Conservation (phyloP, 2,329 filamentous ascomycete genomes). For the Raffaelea albimanens region DNA sequence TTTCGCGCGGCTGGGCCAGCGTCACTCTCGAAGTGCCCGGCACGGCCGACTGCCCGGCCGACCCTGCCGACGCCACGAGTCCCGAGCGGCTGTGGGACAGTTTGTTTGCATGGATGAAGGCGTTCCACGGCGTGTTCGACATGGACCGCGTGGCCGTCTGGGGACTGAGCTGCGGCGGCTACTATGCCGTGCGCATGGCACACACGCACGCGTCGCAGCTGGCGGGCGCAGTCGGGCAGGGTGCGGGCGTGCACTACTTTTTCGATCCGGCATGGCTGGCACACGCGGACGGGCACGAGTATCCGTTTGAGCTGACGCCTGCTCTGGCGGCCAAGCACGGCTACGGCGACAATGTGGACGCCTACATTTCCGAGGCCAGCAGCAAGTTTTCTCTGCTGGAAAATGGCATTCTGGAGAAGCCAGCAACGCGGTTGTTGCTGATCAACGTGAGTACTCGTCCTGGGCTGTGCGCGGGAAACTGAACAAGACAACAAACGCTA, state of each 20-base stretch:
- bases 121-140: conserved; percentile 29
- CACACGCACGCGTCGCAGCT: conserved; percentile 52
- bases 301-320: conserved; percentile 48
- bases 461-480: background rate
- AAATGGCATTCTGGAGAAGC: conserved; percentile 44
- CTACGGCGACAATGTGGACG: conserved; percentile 40
- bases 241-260: conserved; percentile 54
- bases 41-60: conserved; percentile 58
- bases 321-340: conserved; percentile 55
- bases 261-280: conserved; percentile 50
- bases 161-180: conserved; percentile 58
- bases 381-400: conserved; percentile 55
- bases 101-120: conserved; percentile 49
- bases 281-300: conserved; percentile 56
- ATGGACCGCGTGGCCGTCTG: conserved; percentile 48
- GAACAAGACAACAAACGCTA: background rate
- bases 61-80: conserved; percentile 47
- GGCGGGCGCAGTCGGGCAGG: conserved; percentile 50
- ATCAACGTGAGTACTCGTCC: conserved; percentile 48
- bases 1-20: conserved; percentile 51
- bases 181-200: conserved; percentile 58
- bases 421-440: conserved; percentile 47
- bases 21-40: conserved; percentile 58
- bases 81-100: conserved; percentile 55
- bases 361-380: conserved; percentile 44